Evolutionary conservation across 116 monocot species (phyloP), one percentile per base, ranked within the genome.

Genomic region (Cymodocea nodosa): DNA sequence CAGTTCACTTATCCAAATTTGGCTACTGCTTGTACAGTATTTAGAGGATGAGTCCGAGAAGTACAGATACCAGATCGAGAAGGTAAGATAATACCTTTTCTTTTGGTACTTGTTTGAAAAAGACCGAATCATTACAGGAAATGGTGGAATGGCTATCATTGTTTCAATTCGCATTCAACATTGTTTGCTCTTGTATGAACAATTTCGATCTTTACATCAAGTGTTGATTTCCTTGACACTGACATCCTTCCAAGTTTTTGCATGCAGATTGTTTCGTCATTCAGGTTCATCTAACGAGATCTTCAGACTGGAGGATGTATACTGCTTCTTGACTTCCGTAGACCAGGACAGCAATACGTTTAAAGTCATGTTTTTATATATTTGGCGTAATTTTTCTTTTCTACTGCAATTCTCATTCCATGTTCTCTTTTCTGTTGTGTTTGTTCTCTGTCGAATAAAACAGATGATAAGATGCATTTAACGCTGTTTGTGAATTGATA

Each of bases 1-100:
- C 3, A 30, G 30, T 30, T 30, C 30, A 30, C 3, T 30, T 30
- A 62, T 36, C 6, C 39, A 62, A 17, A 37, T n/a, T 13, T 62
- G 34, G n/a, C 36, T 37, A n/a, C 36, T 36, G 16, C 52, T 36
- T 58, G 53, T 67, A 70, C 80, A 94, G 94, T 94, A 83, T 65
- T 62, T 85, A 65, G 94, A 94, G n/a, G 90, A 85, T 55, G 84
- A 77, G 52, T 74, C 79, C 3, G 87, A 85, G 19, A 94, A 84
- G 34, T 90, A 77, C 63, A 56, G 67, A 65, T 50, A 90, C 17
- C 71, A 83, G 44, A 78, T 94, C 40, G 81, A 81, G 74, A 87
- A 94, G 80, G 94, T 94, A 57, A 77, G 72, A 10, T 19, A 56
- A 59, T 15, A 49, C 25, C 9, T 23, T 3, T 23, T 15, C 10